Evolutionary conservation across 257 asterid genomes (phyloP), one percentile per base, ranked within the genome.

Genomic region (Solanum corneliomulleri): DNA sequence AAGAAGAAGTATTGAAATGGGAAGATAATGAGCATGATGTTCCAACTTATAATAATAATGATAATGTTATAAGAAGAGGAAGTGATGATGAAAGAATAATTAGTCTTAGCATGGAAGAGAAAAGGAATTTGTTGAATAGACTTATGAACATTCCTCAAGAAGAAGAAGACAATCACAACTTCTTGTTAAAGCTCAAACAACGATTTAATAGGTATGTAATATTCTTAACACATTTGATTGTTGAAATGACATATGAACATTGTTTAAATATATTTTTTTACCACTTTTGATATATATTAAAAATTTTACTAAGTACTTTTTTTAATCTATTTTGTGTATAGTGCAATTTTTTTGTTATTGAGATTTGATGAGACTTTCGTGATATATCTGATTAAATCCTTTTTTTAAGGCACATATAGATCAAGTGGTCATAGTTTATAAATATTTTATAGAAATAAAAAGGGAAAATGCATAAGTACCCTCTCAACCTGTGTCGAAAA

Each of bases 101-200:
- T 9, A 33, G 45, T 33, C 78, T 71, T 9, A 71, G 25, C 25
- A 71, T 71, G 78, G 78, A 74, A 13, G 90, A 88, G 49, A 93
- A 91, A 88, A 89, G 81, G 91, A 89, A 85, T 86, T 23, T 91
- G 85, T 89, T 95, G 1, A 93, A 95, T 78, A 91, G 94, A 47
- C 82, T 95, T 83, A 93, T 95, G 74, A 91, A 86, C 13, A 90
- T 80, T 58, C 94, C 93, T 2, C 96, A 94, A 20, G 94, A 93
- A 35, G 97, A 94, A 23, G 94, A 94, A 41, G 98, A 95, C 64
- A 93, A 95, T 33, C 94, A 95, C 87, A 92, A 90, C 89, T 94
- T 95, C 89, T 84, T 95, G 88, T 42, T 86, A 29, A 94, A 91
- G 86, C 95, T 91, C 85, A 89, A 91, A 78, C 89, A 93, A 56